Base-by-base conservation (phyloP, 768 basidiomycete genomes). In the Pilatotrama ljubarskyi region DNA sequence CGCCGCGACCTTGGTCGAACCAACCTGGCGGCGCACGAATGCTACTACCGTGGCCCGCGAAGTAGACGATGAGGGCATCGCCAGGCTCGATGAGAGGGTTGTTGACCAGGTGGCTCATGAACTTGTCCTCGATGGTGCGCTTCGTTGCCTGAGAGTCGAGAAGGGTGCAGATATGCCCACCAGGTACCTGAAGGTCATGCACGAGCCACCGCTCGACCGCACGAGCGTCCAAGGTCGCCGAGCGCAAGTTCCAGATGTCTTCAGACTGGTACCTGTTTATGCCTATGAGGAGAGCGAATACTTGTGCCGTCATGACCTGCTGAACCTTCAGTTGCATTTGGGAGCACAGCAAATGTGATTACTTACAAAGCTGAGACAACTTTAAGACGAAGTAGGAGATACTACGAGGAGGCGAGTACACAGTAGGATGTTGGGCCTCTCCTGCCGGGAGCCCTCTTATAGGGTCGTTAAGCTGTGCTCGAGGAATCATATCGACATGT, bases 31-130 rank as follows among this genome's bases (percentile, higher is more conserved):
- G 87, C n/a, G 84, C 80, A 14, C 75, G 70, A 42, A 85, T 68
- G 54, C 71, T 77, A 67, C 84, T 85, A 24, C 88, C 88, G 68
- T 89, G 87, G n/a, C 88, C 88, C 37, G 88, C 85, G 67, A 88
- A 90, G 66, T 87, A 90, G 50, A 90, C 70, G 62, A 90, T 64
- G 40, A 90, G 78, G 32, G 88, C 83, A 59, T 89, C 87, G 22
- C 84, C 87, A 24, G 70, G 73, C 48, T 82, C 78, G 51, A 90
- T 86, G 26, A 72, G 72, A 8, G 80, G 74, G 66, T 90, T 89
- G 69, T 84, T 83, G 62, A 84, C 75, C 37, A 90, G 77, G 64
- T 89, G 88, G 4, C 74, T 74, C 77, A 82, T 80, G 65, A 90
- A 86, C 0, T 70, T 71, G 65, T 83, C 79, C 68, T 88, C 86